Evolutionary conservation across 2,329 filamentous ascomycete species (phyloP).

Genomic region (Epichloe brachyelytri): DNA sequence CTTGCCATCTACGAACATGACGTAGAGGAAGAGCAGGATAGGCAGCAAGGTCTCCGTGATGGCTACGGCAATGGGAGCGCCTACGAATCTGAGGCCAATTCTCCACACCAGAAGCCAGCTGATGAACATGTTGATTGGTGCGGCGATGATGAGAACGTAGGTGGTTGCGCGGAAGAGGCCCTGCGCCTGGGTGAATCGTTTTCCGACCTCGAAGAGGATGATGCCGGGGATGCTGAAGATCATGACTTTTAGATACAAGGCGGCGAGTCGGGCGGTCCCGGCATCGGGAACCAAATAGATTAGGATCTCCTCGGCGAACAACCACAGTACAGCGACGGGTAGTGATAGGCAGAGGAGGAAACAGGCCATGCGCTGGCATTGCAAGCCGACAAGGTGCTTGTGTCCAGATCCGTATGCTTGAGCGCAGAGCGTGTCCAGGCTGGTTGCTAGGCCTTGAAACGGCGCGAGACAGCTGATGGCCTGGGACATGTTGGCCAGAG

Average conservation of each 20-base stretch:
- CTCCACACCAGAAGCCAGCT: constrained; percentile 72
- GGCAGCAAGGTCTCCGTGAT: constrained; percentile 70
- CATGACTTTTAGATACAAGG: constrained; percentile 58
- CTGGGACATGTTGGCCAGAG: constrained; percentile 56
- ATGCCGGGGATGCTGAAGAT: constrained; percentile 64
- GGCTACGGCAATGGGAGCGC: constrained; percentile 68
- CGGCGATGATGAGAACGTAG: constrained; percentile 63
- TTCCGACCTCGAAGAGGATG: constrained; percentile 63
- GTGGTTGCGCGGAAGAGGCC: constrained; percentile 68
- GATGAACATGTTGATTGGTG: constrained; percentile 63
- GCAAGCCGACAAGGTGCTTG: constrained; percentile 74
- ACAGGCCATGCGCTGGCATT: constrained; percentile 68
- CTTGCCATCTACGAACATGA: constrained; percentile 57
- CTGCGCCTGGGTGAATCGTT: constrained; percentile 73
- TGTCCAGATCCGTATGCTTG: constrained; percentile 89
- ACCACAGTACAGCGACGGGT: constrained; percentile 62
- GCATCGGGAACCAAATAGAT: constrained; percentile 27
- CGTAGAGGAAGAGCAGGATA: constrained; percentile 63
- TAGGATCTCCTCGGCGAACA: constrained; percentile 54
- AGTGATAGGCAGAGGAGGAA: constrained; percentile 62
- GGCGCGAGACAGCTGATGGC: constrained; percentile 68
- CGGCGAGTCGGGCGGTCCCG: constrained; percentile 56
- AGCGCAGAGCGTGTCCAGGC: constrained; percentile 81
- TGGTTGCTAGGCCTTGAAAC: constrained; percentile 77
- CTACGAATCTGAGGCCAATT: constrained; percentile 56